Conservation (phyloP, 2,329 filamentous ascomycete species). For the Pleurostoma richardsiae region DNA sequence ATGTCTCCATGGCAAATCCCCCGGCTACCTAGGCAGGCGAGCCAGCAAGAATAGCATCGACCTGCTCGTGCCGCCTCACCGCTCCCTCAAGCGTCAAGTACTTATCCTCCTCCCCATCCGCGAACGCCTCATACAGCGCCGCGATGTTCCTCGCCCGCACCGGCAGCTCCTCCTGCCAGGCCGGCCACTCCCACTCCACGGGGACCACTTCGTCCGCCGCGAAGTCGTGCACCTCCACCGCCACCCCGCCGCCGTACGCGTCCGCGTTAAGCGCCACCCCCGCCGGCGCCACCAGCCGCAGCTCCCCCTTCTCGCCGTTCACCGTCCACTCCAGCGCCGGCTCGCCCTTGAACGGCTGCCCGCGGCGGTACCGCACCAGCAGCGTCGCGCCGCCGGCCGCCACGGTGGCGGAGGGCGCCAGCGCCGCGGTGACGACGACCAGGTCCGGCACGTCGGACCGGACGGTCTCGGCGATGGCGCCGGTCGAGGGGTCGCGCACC, state of each 20-base stretch:
- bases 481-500: conserved; percentile 23
- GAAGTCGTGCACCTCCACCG: conserved; percentile 46
- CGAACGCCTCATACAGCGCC: conserved; percentile 51
- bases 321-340: conserved; percentile 40
- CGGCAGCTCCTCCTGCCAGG: conserved; percentile 40
- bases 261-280: conserved; percentile 21
- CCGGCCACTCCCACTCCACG: conserved; percentile 37
- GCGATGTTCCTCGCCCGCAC: conserved; percentile 42
- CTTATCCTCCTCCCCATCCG: conserved; percentile 18
- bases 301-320: conserved; percentile 40
- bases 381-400: conserved; percentile 30
- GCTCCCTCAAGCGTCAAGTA: conserved; percentile 35
- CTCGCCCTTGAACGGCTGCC: conserved; percentile 37
- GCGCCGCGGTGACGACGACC: conserved; percentile 21
- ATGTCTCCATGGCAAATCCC: no score
- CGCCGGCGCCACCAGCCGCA: conserved; percentile 25
- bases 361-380: conserved; percentile 32
- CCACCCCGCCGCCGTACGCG: conserved; percentile 31
- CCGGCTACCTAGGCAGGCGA: no score
- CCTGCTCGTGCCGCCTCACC: conserved; percentile 38
- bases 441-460: conserved; percentile 20
- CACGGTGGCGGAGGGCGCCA: conserved; percentile 17
- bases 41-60: conserved; percentile 25
- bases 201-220: conserved; percentile 35
- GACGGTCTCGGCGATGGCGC: conserved; percentile 23